Evolutionary conservation across 768 basidiomycete species (phyloP), one percentile per base, ranked within the genome.

Genomic region (Tephrocybe rancida): DNA sequence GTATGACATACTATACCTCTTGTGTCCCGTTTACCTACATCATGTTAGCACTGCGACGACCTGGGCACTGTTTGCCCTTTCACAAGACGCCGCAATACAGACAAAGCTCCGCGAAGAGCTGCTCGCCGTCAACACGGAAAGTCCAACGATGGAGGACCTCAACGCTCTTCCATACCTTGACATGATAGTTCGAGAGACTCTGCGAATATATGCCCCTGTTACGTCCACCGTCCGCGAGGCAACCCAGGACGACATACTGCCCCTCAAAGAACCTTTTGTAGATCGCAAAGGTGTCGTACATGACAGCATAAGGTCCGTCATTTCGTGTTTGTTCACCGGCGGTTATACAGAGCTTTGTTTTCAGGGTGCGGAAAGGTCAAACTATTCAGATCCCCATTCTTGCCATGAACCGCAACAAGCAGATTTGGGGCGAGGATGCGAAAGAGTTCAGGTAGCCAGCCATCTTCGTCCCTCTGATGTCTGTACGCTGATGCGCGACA

Each of bases 101-200:
- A 68, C 59, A 8, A 80, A 80, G 56, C 75, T 92, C 0, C 76
- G 86, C 0, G 73, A 80, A 1, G 88, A 91, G 60, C 70, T 87
- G 1, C 66, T 80, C 7, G 61, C 68, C 0, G 69, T 85, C 10
- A 61, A 73, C 0, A 83, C 81, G 0, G 82, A 87, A 9, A 80
- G 69, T 0, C 87, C 88, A 2, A 75, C 78, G 3, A 88, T 90
- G 84, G 88, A 91, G 27, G 78, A 85, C 27, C 76, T 92, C 1
- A 79, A 81, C 50, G 72, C 78, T 2, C 73, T 92, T 3, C 78
- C 85, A 0, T 89, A 87, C 60, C 81, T 92, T n/a, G 90, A 90
- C 56, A 73, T 72, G 18, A 78, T 87, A 11, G 72, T 86, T 2
- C 77, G 80, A 8, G 87, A 88, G 67, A 80, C 77, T 0, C 64